Conservation (phyloP, 1,139 yeast genomes). For the Candida tunisiensis region DNA sequence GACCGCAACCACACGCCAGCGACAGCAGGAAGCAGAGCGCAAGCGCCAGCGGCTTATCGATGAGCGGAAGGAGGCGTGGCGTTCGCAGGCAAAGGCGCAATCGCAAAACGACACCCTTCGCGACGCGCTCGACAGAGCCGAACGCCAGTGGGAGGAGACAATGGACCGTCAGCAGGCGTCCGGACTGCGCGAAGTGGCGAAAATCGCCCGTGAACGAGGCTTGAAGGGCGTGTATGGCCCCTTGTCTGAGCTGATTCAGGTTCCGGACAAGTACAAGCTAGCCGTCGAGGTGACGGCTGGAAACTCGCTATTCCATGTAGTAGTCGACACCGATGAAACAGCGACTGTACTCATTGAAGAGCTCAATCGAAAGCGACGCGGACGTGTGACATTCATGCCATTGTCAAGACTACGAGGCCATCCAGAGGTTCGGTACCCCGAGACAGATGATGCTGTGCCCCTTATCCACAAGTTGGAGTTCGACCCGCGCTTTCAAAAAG, state of each 20-base stretch:
- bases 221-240: slow-evolving; percentile 63
- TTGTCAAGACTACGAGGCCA: slow-evolving; percentile 32
- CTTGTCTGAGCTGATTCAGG: slow-evolving; percentile 61
- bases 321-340: slow-evolving; percentile 74
- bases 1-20: slow-evolving; percentile 1
- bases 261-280: slow-evolving; percentile 65
- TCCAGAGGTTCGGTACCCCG: slow-evolving; percentile 28
- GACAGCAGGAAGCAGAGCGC: slow-evolving; percentile 1
- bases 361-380: slow-evolving; percentile 46
- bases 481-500: slow-evolving; percentile 32
- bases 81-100: slow-evolving; percentile 32
- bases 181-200: slow-evolving; percentile 3
- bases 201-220: slow-evolving; percentile 31
- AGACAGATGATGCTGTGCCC: slow-evolving; percentile 42
- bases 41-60: slow-evolving; percentile 31
- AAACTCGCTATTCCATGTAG: slow-evolving; percentile 66
- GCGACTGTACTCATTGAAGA: slow-evolving; percentile 72
- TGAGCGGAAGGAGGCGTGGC: slow-evolving; percentile 58
- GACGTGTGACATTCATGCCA: slow-evolving; percentile 84
- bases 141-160: slow-evolving; percentile 44
- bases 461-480: slow-evolving; percentile 54
- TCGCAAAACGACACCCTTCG: neutral
- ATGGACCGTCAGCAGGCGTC: slow-evolving; percentile 6
- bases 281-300: slow-evolving; percentile 90
- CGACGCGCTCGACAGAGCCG: slow-evolving; percentile 36